Base-by-base conservation (phyloP, 495 filamentous ascomycete genomes). In the Recurvomyces mirabilis region DNA sequence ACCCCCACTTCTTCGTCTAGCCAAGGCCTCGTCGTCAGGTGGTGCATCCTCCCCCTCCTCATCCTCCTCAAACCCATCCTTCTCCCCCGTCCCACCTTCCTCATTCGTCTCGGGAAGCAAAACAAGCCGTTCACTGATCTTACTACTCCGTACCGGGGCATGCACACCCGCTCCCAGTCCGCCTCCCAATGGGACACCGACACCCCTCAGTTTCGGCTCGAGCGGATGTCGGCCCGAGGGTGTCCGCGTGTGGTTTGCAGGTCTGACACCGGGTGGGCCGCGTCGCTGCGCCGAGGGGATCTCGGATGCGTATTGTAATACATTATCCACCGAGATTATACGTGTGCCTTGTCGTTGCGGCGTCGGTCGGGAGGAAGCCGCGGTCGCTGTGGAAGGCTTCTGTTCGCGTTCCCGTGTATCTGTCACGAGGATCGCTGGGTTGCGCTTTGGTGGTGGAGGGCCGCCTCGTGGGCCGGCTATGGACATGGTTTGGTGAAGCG, bases 281-380 rank as follows among this genome's bases (percentile, higher is more conserved):
- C 91, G 79, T 29, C 87, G 84, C 62, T 96, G 88, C 61, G 84
- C 87, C 0, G 91, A 96, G 15, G 91, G 93, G 4, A 99, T 85
- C 53, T 99, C 88, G 25, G 85, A 93, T 44, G 87, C 78, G 65
- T 93, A 84, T 63, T 93, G 87, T 3, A 99, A 78, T 46, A 96
- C 80, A 55, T 87, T 94, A 63, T 99, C 91, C 57, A 99, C 93
- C 11, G 85, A 93, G 52, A 98, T 84, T 60, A 91, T 78, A 35
- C 87, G 85, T 47, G 81, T 87, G 32, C 52, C 52, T 5, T 52
- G 43, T 19, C 58, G 49, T 25, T 28, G 22, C 6, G 45, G 6
- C 15, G 29, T 6, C 26, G 31, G 74, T 66, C 23, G 69, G 45
- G 33, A 66, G 60, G 46, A 62, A 35, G 59, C 63, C 28, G 56